A percentile compares a stretch with the other conserved stretches of the same genome.
Conservation (phyloP, 106 monocot species). For the Platanthera guangdongensis region DNA sequence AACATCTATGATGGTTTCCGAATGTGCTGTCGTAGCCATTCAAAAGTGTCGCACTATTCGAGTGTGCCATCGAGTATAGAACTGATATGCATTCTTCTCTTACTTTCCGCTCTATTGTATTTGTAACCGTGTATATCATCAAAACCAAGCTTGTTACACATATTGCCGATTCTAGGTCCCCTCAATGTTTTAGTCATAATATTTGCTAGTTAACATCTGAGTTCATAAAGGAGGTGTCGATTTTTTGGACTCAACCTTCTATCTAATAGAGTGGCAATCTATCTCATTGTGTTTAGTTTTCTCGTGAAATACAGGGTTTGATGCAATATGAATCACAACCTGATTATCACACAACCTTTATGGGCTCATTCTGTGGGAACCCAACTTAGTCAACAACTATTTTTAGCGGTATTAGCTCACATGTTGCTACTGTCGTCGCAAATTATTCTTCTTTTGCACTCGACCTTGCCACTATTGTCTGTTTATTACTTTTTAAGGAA, state of each 20-base stretch:
- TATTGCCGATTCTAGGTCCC: too few relatives aligned
- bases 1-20: too few relatives aligned
- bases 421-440: not conserved
- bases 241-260: not conserved
- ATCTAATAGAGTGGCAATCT: not conserved
- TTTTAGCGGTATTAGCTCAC: not conserved
- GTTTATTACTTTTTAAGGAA: not conserved
- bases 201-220: too few relatives aligned
- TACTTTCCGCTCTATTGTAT: too few relatives aligned
- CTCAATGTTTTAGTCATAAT: too few relatives aligned
- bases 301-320: not conserved
- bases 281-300: not conserved
- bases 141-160: too few relatives aligned
- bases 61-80: too few relatives aligned
- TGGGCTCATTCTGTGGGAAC: not conserved
- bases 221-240: too few relatives aligned
- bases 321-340: not conserved
- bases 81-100: too few relatives aligned
- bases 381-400: not conserved
- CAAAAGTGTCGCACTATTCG: too few relatives aligned
- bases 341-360: not conserved
- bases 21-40: too few relatives aligned
- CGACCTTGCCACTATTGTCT: not conserved
- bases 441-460: not conserved
- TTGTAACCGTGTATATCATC: too few relatives aligned